These are phyloP conservation scores for Mortierella sp. DNA, from an alignment of 371 early-diverging fungal species.

Conservation along the genomic window DNA sequence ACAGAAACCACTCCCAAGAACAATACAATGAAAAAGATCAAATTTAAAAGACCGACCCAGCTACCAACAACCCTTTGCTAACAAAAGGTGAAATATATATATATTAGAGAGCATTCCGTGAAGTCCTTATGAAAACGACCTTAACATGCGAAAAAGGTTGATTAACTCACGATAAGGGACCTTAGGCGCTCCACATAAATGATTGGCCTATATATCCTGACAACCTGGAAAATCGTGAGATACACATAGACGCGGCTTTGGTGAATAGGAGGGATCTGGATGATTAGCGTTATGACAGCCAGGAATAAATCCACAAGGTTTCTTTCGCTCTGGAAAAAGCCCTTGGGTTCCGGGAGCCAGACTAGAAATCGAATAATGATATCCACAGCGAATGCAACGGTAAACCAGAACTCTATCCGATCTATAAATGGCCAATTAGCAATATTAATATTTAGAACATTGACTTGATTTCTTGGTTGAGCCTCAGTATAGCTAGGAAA, in stretches of 20 bases:
- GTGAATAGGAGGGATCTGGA: constrained; percentile 66
- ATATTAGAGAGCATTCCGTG: no score
- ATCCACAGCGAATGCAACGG: constrained; percentile 68
- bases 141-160: no score
- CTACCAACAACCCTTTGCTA: constrained; percentile 71
- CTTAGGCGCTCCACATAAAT: constrained; percentile 69
- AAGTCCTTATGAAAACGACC: no score
- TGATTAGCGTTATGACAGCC: constrained; percentile 65
- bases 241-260: constrained; percentile 64
- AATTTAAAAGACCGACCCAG: constrained; percentile 70
- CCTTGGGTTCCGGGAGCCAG: constrained; percentile 54
- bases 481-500: background rate
- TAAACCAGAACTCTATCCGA: constrained; percentile 64
- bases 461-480: background rate
- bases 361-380: constrained; percentile 62
- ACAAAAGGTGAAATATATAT: no score
- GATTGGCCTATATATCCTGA: constrained; percentile 71
- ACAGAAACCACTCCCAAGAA: constrained; percentile 68
- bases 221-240: constrained; percentile 72
- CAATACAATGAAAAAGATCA: constrained; percentile 72
- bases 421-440: constrained; percentile 31
- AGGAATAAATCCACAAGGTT: constrained; percentile 67
- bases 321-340: constrained; percentile 63
- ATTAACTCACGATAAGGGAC: constrained; percentile 62
- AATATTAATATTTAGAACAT: background rate